Evolutionary conservation across 1,139 yeast species (phyloP), one percentile per base, ranked within the genome.

Genomic region (Yamadazyma atlantica): DNA sequence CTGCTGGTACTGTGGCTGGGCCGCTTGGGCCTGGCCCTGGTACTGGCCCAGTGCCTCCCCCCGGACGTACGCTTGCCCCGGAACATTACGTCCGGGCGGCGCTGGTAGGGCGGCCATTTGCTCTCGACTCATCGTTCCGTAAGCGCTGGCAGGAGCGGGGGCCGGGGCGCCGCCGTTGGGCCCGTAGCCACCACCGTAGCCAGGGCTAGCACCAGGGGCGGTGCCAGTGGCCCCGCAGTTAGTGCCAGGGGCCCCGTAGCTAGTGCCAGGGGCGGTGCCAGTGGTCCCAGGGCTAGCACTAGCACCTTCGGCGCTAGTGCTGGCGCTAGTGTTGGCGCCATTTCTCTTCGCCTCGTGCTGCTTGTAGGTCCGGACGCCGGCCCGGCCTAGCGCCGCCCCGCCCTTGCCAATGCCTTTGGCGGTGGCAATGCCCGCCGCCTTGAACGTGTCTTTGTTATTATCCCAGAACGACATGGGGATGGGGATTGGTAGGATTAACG

Each of bases 341-440:
- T 57, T 46, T 30, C 58, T 36, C 42, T 57, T 43, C 34, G 64
- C 59, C 25, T 64, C 66, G 43, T 58, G 59, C 36, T 69, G 66
- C 44, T 73, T 74, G 50, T 74, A 75, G 1, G 80, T 73, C 14
- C 57, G 53, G 42, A 68, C 64, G 0, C 82, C 81, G 4, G 80
- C 81, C 44, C 69, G 69, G 4, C 70, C 62, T 1, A 73, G 58
- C 0, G 77, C 69, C 28, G 62, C 70, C 6, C 75, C 62, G 3
- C 80, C 82, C 34, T 53, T 59, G 5, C 79, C 81, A 29, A 76
- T 69, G 2, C 79, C 80, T 41, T 60, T 65, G 34, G 62, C 67
- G 1, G 78, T 69, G 12, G 78, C 66, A 8, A 59, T 48, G 2
- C 80, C 74, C 0, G 72, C 80, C 1, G 71, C 50, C 40, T 73